These are phyloP conservation scores for Stachybotrys chartarum DNA, from an alignment of 2,329 filamentous ascomycete species.

Conservation along the genomic window DNA sequence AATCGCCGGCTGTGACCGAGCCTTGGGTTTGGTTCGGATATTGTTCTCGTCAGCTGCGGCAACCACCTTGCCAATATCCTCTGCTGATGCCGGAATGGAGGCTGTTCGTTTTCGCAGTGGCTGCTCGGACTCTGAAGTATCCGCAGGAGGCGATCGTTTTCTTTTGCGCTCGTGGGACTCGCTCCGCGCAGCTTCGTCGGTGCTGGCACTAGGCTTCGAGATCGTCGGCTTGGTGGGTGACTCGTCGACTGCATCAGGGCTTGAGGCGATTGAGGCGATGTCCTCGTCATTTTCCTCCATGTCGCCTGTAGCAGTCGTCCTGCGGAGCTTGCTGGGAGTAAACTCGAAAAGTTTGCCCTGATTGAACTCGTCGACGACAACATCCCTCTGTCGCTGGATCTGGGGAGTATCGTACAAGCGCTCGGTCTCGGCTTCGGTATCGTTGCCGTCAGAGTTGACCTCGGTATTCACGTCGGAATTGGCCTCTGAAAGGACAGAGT, in stretches of 20 bases:
- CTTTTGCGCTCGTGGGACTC: slow-evolving; percentile 37
- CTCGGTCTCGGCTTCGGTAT: slow-evolving; percentile 89
- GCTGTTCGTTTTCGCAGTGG: slow-evolving; percentile 48
- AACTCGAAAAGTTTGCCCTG: slow-evolving; percentile 51
- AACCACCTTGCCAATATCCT: slow-evolving; percentile 21
- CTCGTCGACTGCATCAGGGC: slow-evolving; percentile 27
- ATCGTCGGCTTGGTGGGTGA: slow-evolving; percentile 25
- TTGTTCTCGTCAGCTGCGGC: slow-evolving; percentile 17
- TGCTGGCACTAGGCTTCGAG: slow-evolving; percentile 14
- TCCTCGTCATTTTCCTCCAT: slow-evolving; percentile 36
- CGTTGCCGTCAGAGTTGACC: slow-evolving; percentile 39
- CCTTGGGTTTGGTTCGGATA: slow-evolving; percentile 21
- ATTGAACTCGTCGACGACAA: slow-evolving; percentile 50
- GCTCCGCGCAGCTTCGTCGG: slow-evolving; percentile 22
- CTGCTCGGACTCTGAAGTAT: slow-evolving; percentile 38
- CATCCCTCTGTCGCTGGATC: slow-evolving; percentile 54
- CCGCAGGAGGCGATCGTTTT: slow-evolving; percentile 39
- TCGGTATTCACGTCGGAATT: slow-evolving; percentile 44
- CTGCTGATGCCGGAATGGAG: slow-evolving; percentile 32
- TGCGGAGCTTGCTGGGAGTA: slow-evolving; percentile 71
- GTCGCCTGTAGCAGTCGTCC: slow-evolving; percentile 28
- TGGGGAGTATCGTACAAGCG: slow-evolving; percentile 84
- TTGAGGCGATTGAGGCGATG: slow-evolving; percentile 27
- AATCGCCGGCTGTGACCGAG: slow-evolving; percentile 27
- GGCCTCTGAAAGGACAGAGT: slow-evolving; percentile 50